Evolutionary conservation across 75 land plant species (phyloP), one percentile per base, ranked within the genome.

Genomic region (Selaginella moellendorffii): DNA sequence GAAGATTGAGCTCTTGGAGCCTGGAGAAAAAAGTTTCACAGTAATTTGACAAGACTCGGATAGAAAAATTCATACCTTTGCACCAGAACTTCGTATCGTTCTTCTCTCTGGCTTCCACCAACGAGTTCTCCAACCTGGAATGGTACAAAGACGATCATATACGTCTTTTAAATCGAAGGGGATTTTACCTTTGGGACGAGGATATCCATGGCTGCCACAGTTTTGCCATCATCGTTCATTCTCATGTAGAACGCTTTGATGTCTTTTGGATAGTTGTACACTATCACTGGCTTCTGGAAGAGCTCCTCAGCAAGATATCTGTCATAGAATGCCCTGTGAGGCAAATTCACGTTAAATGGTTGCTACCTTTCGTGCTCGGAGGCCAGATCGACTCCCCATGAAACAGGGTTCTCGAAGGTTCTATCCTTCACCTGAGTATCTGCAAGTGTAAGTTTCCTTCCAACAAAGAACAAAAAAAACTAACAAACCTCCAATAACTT

Each of bases 61-160:
- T 5, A 36, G 46, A 14, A 36, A 36, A 14, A 36, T 1, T 23
- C 0, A 21, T 69, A 85, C 88, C 88, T 78, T 52, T 61, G 19
- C 21, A 28, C 54, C 20, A 86, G 67, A 42, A 60, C 30, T 22
- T 76, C 63, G 20, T 71, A 30, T 18, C 84, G 68, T 54, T 86
- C 90, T 63, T 86, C 90, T 30, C 74, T 80, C 68, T 83, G 90
- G 75, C 82, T 70, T 23, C 90, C 90, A 27, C 61, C 66, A 42
- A 80, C 64, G 53, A 86, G 26, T 8, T 10, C 72, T 52, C 84
- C 87, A 65, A 61, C 72, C 90, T 86, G 63, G 17, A 30, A 36
- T 23, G 14, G 5, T n/a, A 18, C 8, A 19, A 12, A 56, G 59
- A 8, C 22, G 59, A 18, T 14, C 10, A 56, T 2, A 19, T 14